Conservation (phyloP, 495 filamentous ascomycete genomes). For the Pyrenula massariospora region DNA sequence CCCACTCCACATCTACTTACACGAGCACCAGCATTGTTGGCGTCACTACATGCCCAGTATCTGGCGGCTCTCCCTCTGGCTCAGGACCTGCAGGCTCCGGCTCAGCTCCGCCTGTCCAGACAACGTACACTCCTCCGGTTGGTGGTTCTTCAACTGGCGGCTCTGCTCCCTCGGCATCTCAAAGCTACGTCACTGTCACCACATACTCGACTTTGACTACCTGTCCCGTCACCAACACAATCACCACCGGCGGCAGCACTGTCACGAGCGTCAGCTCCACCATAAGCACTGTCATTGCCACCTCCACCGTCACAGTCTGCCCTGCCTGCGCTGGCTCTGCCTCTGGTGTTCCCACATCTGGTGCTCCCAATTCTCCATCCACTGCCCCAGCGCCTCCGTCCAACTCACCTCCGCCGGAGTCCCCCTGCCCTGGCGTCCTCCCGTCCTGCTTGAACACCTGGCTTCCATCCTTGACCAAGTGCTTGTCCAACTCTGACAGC, state of each 20-base stretch:
- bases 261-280: conserved; percentile 7
- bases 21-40: conserved; percentile 45
- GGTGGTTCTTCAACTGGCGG: conserved; percentile 5
- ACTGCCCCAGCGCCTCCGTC: conserved; percentile 4
- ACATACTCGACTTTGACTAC: conserved; percentile 29
- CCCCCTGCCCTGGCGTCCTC: conserved; percentile 57
- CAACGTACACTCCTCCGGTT: conserved; percentile 2
- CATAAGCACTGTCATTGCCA: conserved; percentile 25
- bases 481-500: conserved; percentile 72
- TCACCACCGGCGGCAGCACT: conserved; percentile 24
- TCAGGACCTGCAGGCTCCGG: conserved; percentile 1
- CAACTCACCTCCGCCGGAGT: conserved; percentile 7
- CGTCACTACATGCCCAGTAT: conserved; percentile 48
- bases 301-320: conserved; percentile 28
- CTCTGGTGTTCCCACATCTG: conserved; percentile 2
- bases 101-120: conserved; percentile 5
- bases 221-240: conserved; percentile 27
- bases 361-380: conserved; percentile 9
- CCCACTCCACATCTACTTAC: conserved; percentile 33
- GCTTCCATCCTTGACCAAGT: conserved; percentile 54
- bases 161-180: conserved; percentile 10
- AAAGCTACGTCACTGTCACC: conserved; percentile 16
- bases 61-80: conserved; percentile 5
- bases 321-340: conserved; percentile 17
- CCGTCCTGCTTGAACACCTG: conserved; percentile 92